Evolutionary conservation across 306 rosid genomes (phyloP).

Genomic region (Amphicarpaea edgeworthii): DNA sequence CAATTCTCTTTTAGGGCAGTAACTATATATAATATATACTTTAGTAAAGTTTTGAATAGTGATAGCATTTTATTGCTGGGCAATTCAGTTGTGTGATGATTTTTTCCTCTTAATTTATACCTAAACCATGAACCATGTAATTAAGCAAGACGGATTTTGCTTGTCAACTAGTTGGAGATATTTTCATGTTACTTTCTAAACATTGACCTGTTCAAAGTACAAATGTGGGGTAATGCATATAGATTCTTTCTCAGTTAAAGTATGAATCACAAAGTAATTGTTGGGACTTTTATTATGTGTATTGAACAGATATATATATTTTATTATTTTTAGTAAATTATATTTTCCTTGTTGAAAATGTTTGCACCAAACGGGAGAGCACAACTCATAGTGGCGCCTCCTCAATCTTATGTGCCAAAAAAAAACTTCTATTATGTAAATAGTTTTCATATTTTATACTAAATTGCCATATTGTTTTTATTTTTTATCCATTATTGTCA

Average conservation of each 20-base stretch:
- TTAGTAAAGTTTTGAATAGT: not conserved
- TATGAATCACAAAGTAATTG: not conserved
- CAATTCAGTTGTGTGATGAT: not conserved
- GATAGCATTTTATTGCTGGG: not conserved
- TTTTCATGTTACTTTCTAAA: not conserved
- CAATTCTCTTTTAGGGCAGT: not conserved
- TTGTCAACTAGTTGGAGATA: not conserved
- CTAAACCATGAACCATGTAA: not conserved
- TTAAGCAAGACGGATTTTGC: not conserved
- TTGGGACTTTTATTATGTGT: not conserved
- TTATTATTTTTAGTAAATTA: not conserved
- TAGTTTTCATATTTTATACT: too few relatives aligned
- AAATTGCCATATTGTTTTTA: too few relatives aligned
- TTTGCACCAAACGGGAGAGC: too few relatives aligned
- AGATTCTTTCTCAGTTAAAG: not conserved
- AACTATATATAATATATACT: not conserved
- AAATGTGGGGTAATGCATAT: not conserved
- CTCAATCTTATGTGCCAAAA: too few relatives aligned
- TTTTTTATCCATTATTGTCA: too few relatives aligned
- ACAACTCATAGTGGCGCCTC: too few relatives aligned
- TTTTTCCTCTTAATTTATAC: not conserved
- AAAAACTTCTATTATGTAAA: too few relatives aligned
- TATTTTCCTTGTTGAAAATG: not conserved
- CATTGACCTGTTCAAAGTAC: not conserved
- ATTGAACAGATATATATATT: not conserved